These are phyloP conservation scores for Colletotrichum liaoningense DNA, from an alignment of 2,329 filamentous ascomycete genomes.

Conservation along the genomic window DNA sequence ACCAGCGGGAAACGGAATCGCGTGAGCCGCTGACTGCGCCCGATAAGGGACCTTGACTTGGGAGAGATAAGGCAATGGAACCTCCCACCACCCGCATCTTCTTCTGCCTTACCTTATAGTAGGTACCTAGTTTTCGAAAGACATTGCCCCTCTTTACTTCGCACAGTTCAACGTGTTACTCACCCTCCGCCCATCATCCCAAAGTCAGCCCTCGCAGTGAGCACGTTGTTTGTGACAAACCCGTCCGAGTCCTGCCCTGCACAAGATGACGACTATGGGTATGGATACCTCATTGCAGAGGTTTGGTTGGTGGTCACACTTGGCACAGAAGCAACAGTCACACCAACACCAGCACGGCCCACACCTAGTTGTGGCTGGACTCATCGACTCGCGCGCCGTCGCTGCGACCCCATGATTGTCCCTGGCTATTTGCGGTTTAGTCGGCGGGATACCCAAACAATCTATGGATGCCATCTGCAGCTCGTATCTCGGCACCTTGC, in stretches of 20 bases:
- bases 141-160: neutral
- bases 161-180: neutral
- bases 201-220: neutral
- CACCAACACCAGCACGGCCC: slow-evolving; percentile 12
- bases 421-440: slow-evolving; percentile 19
- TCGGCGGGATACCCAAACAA: neutral
- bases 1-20: neutral
- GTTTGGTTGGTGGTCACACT: neutral
- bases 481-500: slow-evolving; percentile 7
- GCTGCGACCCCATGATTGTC: neutral
- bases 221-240: neutral
- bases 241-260: neutral
- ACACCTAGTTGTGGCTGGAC: slow-evolving; percentile 25
- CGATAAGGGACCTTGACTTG: neutral
- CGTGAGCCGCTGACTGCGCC: neutral
- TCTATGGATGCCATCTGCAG: neutral
- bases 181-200: neutral
- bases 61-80: neutral
- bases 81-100: no score
- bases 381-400: neutral
- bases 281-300: neutral
- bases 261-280: neutral
- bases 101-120: no score
- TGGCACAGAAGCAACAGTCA: neutral
- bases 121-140: no score